phyloP scores from a whole-genome alignment of 257 asterid genomes.

The Nicotiana sylvestris region DNA sequence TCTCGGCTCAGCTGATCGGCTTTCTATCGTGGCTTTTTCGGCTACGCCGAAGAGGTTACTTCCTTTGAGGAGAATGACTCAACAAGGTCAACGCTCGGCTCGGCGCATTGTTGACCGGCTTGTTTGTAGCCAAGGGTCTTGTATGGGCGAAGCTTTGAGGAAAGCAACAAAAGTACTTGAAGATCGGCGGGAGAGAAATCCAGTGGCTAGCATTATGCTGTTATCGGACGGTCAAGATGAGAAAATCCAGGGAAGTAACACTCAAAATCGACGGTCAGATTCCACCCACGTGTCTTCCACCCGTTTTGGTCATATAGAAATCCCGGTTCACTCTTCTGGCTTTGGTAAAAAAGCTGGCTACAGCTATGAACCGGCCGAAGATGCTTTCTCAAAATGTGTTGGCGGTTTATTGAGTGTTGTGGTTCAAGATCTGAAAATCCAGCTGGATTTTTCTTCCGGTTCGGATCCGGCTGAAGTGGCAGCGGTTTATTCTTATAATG shows the following conservation, averaged over 20 bases:
- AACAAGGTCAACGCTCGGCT: slow-evolving; percentile 66
- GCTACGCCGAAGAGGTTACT: slow-evolving; percentile 53
- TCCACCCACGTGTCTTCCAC: slow-evolving; percentile 41
- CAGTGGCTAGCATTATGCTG: slow-evolving; percentile 72
- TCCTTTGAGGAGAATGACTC: slow-evolving; percentile 65
- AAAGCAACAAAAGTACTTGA: slow-evolving; percentile 75
- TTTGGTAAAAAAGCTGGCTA: slow-evolving; percentile 30
- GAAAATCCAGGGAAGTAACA: slow-evolving; percentile 27
- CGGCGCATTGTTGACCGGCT: slow-evolving; percentile 58
- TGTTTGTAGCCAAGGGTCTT: slow-evolving; percentile 54
- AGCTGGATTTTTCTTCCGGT: slow-evolving; percentile 51
- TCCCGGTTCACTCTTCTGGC: slow-evolving; percentile 68
- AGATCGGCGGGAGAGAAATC: slow-evolving; percentile 75
- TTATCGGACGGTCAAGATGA: slow-evolving; percentile 76
- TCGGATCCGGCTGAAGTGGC: slow-evolving; percentile 81
- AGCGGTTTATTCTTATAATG: slow-evolving; percentile 58
- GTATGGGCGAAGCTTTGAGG: slow-evolving; percentile 62
- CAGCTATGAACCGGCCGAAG: slow-evolving; percentile 51
- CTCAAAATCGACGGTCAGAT: slow-evolving; percentile 26
- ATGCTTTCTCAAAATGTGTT: slow-evolving; percentile 79
- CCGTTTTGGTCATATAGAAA: slow-evolving; percentile 74
- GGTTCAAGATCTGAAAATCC: slow-evolving; percentile 64
- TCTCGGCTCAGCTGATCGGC: slow-evolving; percentile 83
- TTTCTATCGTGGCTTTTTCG: slow-evolving; percentile 63
- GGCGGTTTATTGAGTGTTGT: slow-evolving; percentile 82